Base-by-base conservation (phyloP, 768 basidiomycete genomes). In the Russula earlei region DNA sequence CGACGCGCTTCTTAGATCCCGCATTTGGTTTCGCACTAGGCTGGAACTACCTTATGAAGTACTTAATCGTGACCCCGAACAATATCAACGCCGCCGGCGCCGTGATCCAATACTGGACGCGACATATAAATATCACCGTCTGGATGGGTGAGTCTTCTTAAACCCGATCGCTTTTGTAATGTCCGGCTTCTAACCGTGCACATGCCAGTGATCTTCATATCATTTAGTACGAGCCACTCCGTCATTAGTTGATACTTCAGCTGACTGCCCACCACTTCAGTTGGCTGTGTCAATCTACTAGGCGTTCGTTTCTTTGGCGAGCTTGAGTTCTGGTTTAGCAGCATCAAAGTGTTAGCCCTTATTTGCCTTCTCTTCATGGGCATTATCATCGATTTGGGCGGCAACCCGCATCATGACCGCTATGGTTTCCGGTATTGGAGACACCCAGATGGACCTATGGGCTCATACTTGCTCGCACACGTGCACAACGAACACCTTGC, bases 251-350 rank as follows among this genome's bases (percentile, higher is more conserved):
- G 8, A 14, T 36, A 43, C 38, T 14, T 5, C 38, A 8, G 38
- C 38, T 40, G 38, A 40, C 29, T 5, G 58, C 27, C 3, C 14
- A 14, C 24, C 7, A 33, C 7, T 22, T 15, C 54, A 82, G 78
- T 83, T 52, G 77, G 80, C 57, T 14, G 71, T 19, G 64, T 83
- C 59, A 85, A 85, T 66, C 65, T 83, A 14, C 71, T 84, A 40
- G 83, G 82, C 41, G 77, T 86, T 20, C 77, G 79, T 1, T 75
- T 83, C 6, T 86, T 85, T 55, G 83, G 84, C 49, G 84, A 87
- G 65, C 69, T 85, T n/a, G 83, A 85, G 64, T 85, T 85, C 68
- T 85, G 83, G 82, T 77, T 79, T 63, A 84, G 81, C 54, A 77
- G 79, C 52, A 74, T 89, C 67, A 87, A 89, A 67, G 75, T 88